Conservation (phyloP, 2,329 filamentous ascomycete genomes). For the Phialophora macrospora region DNA sequence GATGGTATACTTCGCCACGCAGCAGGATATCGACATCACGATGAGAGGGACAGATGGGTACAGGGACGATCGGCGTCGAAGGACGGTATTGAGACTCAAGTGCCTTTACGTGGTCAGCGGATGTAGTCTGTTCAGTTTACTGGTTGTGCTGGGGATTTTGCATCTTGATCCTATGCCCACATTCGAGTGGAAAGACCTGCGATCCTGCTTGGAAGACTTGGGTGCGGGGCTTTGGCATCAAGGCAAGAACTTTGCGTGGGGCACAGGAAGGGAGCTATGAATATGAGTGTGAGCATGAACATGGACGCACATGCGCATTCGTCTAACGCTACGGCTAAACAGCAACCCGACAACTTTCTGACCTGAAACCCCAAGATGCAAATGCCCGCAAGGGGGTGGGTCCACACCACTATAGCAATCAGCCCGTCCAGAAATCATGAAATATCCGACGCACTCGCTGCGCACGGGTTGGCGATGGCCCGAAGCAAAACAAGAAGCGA, state of each 20-base stretch:
- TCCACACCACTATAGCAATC: background rate
- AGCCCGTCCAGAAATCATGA: background rate
- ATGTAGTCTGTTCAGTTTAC: slow-evolving; percentile 36
- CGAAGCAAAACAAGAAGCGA: too few species aligned
- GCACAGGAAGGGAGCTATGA: background rate
- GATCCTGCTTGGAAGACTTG: background rate
- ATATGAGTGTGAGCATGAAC: background rate
- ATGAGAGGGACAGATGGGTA: slow-evolving; percentile 26
- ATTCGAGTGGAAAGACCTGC: slow-evolving; percentile 6
- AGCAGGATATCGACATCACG: slow-evolving; percentile 34
- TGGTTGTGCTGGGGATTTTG: slow-evolving; percentile 26
- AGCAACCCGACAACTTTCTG: background rate
- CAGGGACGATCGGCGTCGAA: slow-evolving; percentile 34
- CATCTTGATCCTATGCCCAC: slow-evolving; percentile 12
- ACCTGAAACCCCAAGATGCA: background rate
- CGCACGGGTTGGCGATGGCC: background rate
- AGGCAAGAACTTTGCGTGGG: background rate
- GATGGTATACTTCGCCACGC: slow-evolving; percentile 36
- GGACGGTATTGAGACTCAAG: slow-evolving; percentile 37
- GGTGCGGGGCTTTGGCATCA: background rate
- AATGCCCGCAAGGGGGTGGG: background rate
- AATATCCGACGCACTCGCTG: background rate
- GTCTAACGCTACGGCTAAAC: background rate
- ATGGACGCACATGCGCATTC: background rate
- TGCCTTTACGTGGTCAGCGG: slow-evolving; percentile 37